A percentile compares a stretch with the other conserved stretches of the same genome.
phyloP scores from a whole-genome alignment of 306 rosid species.

The Vicia faba region DNA sequence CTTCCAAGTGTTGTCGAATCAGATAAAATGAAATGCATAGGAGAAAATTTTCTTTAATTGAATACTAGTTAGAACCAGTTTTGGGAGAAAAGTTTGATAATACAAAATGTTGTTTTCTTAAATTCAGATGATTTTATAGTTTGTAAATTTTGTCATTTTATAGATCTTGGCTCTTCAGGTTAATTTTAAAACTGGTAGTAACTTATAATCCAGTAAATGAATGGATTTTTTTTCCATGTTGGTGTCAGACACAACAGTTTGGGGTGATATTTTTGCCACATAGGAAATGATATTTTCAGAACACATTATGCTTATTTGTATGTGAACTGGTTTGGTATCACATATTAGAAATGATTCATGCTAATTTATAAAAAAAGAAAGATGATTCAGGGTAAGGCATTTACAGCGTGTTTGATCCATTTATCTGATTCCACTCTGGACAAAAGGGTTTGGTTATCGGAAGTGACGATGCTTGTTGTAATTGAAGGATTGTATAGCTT shows the following conservation, averaged over 20 bases:
- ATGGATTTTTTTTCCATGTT: background rate
- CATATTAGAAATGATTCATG: background rate
- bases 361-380: no score
- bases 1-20: slow-evolving; percentile 5
- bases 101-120: slow-evolving; percentile 1
- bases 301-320: background rate
- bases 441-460: slow-evolving; percentile 1
- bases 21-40: slow-evolving; percentile 22
- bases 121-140: slow-evolving; percentile 1
- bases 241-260: slow-evolving; percentile 6
- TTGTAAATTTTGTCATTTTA: background rate
- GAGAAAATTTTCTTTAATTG: slow-evolving; percentile 6
- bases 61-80: background rate
- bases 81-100: slow-evolving; percentile 4
- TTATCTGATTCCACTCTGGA: background rate
- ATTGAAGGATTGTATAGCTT: slow-evolving; percentile 11
- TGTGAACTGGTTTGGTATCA: background rate
- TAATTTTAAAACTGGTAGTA: background rate
- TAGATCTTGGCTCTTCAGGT: background rate
- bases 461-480: background rate
- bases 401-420: background rate
- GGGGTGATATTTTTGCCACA: no score
- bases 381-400: background rate
- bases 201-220: background rate
- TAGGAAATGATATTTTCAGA: background rate